Evolutionary conservation across 768 basidiomycete genomes (phyloP).

Genomic region (Mycena crocata): DNA sequence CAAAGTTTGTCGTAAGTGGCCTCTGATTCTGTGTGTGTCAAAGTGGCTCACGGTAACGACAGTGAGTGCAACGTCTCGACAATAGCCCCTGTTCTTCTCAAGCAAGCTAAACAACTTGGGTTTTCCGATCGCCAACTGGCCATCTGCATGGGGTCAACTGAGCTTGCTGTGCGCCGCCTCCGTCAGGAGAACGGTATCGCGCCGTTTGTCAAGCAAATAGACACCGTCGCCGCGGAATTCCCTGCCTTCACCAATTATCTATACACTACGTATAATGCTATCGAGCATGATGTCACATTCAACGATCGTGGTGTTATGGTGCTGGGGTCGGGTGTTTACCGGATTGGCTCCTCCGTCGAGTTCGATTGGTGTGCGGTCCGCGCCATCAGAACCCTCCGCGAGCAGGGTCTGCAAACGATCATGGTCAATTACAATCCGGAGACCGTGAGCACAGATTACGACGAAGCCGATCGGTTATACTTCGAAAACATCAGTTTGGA

Average conservation of each 20-base stretch:
- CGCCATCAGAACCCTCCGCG: slow-evolving; percentile 94
- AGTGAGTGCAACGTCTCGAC: slow-evolving; percentile 75
- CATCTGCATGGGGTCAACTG: slow-evolving; percentile 84
- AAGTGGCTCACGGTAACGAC: slow-evolving; percentile 18
- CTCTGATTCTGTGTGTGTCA: neutral
- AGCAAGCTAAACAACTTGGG: slow-evolving; percentile 91
- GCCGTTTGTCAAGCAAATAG: slow-evolving; percentile 98
- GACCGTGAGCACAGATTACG: slow-evolving; percentile 98
- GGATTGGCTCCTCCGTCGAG: slow-evolving; percentile 98
- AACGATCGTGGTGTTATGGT: slow-evolving; percentile 96
- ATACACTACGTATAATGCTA: slow-evolving; percentile 97
- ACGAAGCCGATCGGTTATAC: slow-evolving; percentile 97
- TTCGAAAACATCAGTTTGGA: slow-evolving; percentile 99
- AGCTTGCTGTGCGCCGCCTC: slow-evolving; percentile 90
- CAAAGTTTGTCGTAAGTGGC: slow-evolving; percentile 77
- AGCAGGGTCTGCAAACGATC: slow-evolving; percentile 93
- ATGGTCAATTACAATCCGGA: slow-evolving; percentile 99
- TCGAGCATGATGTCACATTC: slow-evolving; percentile 92
- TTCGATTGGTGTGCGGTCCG: slow-evolving; percentile 99
- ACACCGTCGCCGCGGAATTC: slow-evolving; percentile 99
- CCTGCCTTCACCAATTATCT: slow-evolving; percentile 99
- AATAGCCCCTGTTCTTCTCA: slow-evolving; percentile 71
- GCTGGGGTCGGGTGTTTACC: slow-evolving; percentile 96
- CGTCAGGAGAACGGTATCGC: slow-evolving; percentile 86
- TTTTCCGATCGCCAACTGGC: slow-evolving; percentile 97